Evolutionary conservation across 2,329 filamentous ascomycete genomes (phyloP).

Genomic region (Pleurostoma richardsiae): DNA sequence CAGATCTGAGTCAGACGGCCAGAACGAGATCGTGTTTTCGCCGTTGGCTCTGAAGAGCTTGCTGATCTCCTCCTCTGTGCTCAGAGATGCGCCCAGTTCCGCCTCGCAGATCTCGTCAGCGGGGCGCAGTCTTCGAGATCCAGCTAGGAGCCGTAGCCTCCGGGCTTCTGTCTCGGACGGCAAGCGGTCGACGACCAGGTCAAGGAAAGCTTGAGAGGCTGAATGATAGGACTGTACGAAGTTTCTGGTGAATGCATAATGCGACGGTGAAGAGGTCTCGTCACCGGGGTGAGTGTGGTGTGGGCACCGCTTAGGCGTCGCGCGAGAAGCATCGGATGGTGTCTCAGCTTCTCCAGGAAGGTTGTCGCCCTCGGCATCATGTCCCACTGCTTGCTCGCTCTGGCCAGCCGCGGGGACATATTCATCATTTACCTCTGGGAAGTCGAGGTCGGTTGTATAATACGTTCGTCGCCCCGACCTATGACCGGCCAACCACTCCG

Average conservation of each 20-base stretch:
- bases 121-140: slow-evolving; percentile 32
- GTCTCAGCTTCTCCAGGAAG: slow-evolving; percentile 10
- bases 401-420: neutral
- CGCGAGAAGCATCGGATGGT: slow-evolving; percentile 35
- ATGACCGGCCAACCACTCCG: slow-evolving; percentile 54
- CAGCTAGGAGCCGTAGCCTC: slow-evolving; percentile 40
- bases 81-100: no score
- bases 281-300: slow-evolving; percentile 44
- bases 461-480: slow-evolving; percentile 60
- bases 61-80: slow-evolving; percentile 13
- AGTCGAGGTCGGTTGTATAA: slow-evolving; percentile 53
- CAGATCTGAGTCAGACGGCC: slow-evolving; percentile 23
- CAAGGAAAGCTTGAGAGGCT: slow-evolving; percentile 49
- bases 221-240: slow-evolving; percentile 50
- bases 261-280: slow-evolving; percentile 28
- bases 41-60: slow-evolving; percentile 13
- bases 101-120: slow-evolving; percentile 7
- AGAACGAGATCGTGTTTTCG: slow-evolving; percentile 18
- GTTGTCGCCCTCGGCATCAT: neutral
- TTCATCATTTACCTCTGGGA: slow-evolving; percentile 21
- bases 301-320: no score
- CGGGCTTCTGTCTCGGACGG: slow-evolving; percentile 27
- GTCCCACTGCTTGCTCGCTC: neutral
- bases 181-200: slow-evolving; percentile 49
- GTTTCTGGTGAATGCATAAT: slow-evolving; percentile 46